A percentile compares a stretch with the other conserved stretches of the same genome.
Evolutionary conservation across 1,284 basidiomycete genomes (phyloP).

Genomic region (Amylostereum areolatum): DNA sequence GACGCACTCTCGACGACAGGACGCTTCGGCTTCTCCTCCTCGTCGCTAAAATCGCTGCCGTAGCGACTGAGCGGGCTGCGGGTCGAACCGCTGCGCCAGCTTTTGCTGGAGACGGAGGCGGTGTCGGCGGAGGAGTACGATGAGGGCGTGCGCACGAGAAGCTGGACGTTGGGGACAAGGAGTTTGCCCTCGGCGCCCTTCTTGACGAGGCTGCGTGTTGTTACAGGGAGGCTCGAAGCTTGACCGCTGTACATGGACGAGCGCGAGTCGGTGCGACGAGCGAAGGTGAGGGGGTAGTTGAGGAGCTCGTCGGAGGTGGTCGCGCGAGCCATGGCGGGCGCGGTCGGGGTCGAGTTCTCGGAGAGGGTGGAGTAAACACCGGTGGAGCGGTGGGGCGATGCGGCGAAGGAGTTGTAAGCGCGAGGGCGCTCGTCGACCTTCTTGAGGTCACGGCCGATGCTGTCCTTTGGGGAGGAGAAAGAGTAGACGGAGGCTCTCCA

Average conservation of each 20-base stretch:
- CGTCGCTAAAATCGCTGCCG: slow-evolving; percentile 22
- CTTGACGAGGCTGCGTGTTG: slow-evolving; percentile 37
- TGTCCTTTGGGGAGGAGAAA: slow-evolving; percentile 27
- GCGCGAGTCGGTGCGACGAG: slow-evolving; percentile 45
- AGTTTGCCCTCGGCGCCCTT: slow-evolving; percentile 57
- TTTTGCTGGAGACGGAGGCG: slow-evolving; percentile 15
- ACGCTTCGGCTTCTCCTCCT: slow-evolving; percentile 8
- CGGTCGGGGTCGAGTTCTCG: slow-evolving; percentile 22
- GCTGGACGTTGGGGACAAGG: slow-evolving; percentile 58
- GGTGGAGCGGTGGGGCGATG: slow-evolving; percentile 39
- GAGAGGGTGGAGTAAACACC: slow-evolving; percentile 45
- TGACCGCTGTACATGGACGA: slow-evolving; percentile 26
- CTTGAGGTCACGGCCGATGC: slow-evolving; percentile 17
- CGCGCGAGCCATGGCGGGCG: slow-evolving; percentile 14
- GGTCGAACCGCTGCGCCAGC: slow-evolving; percentile 15
- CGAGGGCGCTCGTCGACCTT: slow-evolving; percentile 17
- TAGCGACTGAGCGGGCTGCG: slow-evolving; percentile 30
- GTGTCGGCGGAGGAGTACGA: slow-evolving; percentile 19
- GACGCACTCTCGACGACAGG: slow-evolving; percentile 26
- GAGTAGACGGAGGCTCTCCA: slow-evolving; percentile 60
- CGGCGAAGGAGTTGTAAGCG: slow-evolving; percentile 39
- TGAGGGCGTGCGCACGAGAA: slow-evolving; percentile 28
- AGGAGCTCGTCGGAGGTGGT: slow-evolving; percentile 36
- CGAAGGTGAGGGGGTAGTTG: slow-evolving; percentile 48
- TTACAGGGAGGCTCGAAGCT: slow-evolving; percentile 23